Evolutionary conservation across 495 filamentous ascomycete genomes (phyloP).

Genomic region (Xylaria cubensis): DNA sequence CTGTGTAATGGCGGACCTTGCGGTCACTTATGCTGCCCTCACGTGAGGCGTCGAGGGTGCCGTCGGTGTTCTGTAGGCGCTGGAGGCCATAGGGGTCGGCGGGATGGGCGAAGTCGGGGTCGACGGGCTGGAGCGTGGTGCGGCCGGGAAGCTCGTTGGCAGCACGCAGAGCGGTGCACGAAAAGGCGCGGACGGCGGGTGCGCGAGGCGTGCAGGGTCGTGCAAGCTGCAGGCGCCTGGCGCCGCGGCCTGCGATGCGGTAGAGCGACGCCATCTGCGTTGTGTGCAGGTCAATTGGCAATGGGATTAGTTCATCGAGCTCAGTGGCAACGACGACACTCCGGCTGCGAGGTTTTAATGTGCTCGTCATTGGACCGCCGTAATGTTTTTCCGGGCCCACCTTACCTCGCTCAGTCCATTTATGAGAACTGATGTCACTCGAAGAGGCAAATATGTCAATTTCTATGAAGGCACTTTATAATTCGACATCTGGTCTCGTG

Average conservation of each 20-base stretch:
- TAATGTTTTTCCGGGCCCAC: constrained; percentile 32
- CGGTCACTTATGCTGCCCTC: constrained; percentile 63
- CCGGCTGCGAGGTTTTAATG: constrained; percentile 31
- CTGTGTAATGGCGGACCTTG: constrained; percentile 98
- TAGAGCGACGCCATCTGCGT: constrained; percentile 56
- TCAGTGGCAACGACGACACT: constrained; percentile 28
- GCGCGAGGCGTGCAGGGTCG: constrained; percentile 39
- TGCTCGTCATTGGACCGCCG: constrained; percentile 42
- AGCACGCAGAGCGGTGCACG: constrained; percentile 68
- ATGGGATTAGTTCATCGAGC: constrained; percentile 27
- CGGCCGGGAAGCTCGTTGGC: constrained; percentile 57
- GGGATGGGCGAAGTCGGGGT: constrained; percentile 65
- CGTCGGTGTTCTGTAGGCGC: constrained; percentile 53
- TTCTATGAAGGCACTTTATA: background rate
- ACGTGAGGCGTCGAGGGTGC: constrained; percentile 56
- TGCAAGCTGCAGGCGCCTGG: constrained; percentile 59
- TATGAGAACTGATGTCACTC: background rate
- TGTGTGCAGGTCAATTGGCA: constrained; percentile 39
- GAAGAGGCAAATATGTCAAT: background rate
- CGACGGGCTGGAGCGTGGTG: constrained; percentile 72
- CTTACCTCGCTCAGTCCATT: background rate
- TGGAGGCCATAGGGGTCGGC: constrained; percentile 52
- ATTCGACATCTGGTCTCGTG: background rate
- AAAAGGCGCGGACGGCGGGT: constrained; percentile 63
- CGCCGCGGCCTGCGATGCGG: constrained; percentile 62